phyloP scores from a whole-genome alignment of 2,329 filamentous ascomycete genomes.

The Penicillium sp. region DNA sequence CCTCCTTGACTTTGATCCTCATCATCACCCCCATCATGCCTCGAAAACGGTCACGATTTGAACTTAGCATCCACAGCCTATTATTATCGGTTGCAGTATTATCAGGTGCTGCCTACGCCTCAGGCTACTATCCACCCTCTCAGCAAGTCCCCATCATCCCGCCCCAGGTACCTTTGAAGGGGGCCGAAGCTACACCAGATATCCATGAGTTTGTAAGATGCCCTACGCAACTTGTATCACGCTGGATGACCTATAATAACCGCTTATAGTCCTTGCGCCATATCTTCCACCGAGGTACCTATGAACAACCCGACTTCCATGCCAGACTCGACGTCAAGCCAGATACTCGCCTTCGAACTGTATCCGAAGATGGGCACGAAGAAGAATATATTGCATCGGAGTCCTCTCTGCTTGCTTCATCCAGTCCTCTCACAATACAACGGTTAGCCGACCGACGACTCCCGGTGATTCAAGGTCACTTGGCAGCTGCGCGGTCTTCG shows the following conservation, averaged over 20 bases:
- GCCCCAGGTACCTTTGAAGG: constrained; percentile 27
- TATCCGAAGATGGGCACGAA: constrained; percentile 35
- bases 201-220: constrained; percentile 33
- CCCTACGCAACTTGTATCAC: neutral
- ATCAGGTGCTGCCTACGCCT: constrained; percentile 18
- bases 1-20: constrained; percentile 8
- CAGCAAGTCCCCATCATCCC: constrained; percentile 26
- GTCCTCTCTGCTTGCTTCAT: constrained; percentile 52
- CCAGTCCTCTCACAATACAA: constrained; percentile 62
- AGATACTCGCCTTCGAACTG: constrained; percentile 46
- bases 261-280: constrained; percentile 56
- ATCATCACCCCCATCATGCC: constrained; percentile 16
- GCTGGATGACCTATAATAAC: constrained; percentile 1
- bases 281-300: constrained; percentile 83
- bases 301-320: constrained; percentile 68
- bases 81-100: constrained; percentile 21
- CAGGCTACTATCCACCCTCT: constrained; percentile 13
- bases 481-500: constrained; percentile 61
- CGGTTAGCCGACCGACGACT: constrained; percentile 70
- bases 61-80: constrained; percentile 13
- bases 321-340: constrained; percentile 62
- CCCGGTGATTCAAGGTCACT: constrained; percentile 66
- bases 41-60: constrained; percentile 12
- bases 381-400: constrained; percentile 41
- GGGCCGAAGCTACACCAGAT: constrained; percentile 15